Conservation (phyloP, 2,329 filamentous ascomycete species). For the Xylaria sp. region DNA sequence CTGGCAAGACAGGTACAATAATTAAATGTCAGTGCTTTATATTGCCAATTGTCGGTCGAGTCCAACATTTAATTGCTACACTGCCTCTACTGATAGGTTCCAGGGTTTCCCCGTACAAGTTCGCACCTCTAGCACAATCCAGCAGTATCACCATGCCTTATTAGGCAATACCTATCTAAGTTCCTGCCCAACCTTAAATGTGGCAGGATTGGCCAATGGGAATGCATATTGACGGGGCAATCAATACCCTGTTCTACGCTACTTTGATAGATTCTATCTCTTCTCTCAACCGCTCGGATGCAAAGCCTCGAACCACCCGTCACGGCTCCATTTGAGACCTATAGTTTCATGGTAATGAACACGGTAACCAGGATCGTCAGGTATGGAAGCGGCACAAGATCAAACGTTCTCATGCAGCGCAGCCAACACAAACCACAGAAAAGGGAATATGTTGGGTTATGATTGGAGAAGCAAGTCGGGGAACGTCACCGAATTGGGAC, state of each 20-base stretch:
- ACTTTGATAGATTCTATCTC: background rate
- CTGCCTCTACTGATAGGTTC: background rate
- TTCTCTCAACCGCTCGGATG: background rate
- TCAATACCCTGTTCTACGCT: background rate
- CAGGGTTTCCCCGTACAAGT: constrained; percentile 1
- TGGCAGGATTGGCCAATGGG: too few species aligned
- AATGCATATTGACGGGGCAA: too few species aligned
- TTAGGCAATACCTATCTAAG: too few species aligned
- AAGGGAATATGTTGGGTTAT: background rate
- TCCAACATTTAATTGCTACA: too few species aligned
- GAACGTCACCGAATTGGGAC: constrained; percentile 19
- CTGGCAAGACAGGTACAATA: too few species aligned
- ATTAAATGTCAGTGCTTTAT: too few species aligned
- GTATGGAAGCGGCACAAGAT: constrained; percentile 25
- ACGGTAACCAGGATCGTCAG: constrained; percentile 2
- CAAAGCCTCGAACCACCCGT: background rate
- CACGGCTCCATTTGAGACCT: background rate
- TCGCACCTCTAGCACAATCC: too few species aligned
- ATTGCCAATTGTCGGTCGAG: too few species aligned
- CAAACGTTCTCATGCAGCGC: constrained; percentile 18
- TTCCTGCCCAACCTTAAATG: too few species aligned
- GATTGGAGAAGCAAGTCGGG: constrained; percentile 21
- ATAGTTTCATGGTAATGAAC: background rate
- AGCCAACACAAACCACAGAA: background rate
- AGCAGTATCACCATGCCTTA: too few species aligned